Evolutionary conservation across 345 rosid species (phyloP), one percentile per base, ranked within the genome.

Genomic region (Erodium maritimum): DNA sequence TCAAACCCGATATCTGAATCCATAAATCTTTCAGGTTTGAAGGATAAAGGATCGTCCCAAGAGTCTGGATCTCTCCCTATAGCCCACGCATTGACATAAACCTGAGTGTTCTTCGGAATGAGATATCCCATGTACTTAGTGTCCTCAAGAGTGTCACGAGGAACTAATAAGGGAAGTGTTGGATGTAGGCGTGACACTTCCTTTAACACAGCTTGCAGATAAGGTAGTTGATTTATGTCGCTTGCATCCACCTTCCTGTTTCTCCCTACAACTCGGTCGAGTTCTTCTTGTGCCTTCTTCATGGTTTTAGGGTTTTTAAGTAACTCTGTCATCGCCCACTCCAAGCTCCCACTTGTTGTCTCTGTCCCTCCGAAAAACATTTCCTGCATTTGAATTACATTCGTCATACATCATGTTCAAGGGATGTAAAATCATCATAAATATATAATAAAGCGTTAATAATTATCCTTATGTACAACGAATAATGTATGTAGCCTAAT

Each of bases 141-240:
- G 65, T 80, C 87, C 1, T 75, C 46, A 14, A 24, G 50, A 21
- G 91, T 79, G 37, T 45, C 63, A 57, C 82, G 71, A 12, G 93
- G 90, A 19, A 79, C 58, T 19, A 79, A 69, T 20, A 82, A 71
- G 1, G 91, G 95, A 58, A 79, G 55, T 1, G 86, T 82, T 21
- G 95, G 85, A 68, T 79, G 81, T 59, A 86, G 83, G 59, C 97
- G 72, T 0, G 81, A 62, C 14, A 95, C 82, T 69, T 90, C 95
- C 55, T 78, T 66, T 20, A 66, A 5, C 12, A 66, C 60, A 2
- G 83, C 79, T 19, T 69, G 77, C 24, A 81, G 67, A 62, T 75
- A 84, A 1, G 77, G 81, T 1, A 85, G 89, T 23, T 73, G 66
- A 4, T 61, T 76, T 0, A 77, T 69, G 65, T 82, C 89, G 3